Conservation (phyloP, 257 asterid species). For the Cordia subcordata region DNA sequence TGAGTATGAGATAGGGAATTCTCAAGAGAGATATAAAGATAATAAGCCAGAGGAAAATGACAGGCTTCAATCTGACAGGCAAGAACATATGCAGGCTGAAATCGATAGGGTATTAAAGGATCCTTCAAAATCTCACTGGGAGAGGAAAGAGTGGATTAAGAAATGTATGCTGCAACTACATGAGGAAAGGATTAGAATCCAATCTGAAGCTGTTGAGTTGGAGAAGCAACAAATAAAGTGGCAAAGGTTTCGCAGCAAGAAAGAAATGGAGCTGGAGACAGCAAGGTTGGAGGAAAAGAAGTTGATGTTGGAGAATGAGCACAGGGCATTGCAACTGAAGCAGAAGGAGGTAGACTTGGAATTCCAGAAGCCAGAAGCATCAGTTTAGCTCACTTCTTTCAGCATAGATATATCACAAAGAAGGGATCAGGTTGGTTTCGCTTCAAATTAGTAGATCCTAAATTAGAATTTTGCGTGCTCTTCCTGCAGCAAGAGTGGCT, state of each 20-base stretch:
- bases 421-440: too few species aligned
- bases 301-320: conserved; percentile 27
- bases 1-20: too few species aligned
- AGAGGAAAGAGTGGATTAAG: conserved; percentile 30
- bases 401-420: too few species aligned
- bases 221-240: conserved; percentile 29
- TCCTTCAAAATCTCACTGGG: conserved; percentile 25
- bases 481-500: too few species aligned
- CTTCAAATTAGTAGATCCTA: too few species aligned
- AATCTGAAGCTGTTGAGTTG: conserved; percentile 35
- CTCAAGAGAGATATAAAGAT: conserved; percentile 9
- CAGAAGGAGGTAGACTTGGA: conserved; percentile 18
- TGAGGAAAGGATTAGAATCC: conserved; percentile 31
- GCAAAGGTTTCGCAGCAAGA: conserved; percentile 32
- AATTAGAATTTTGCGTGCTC: too few species aligned
- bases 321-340: conserved; percentile 26
- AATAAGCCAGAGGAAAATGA: conserved; percentile 8
- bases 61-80: conserved; percentile 6
- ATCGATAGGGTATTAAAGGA: conserved; percentile 24
- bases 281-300: conserved; percentile 29
- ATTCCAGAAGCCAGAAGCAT: conserved; percentile 14
- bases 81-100: conserved; percentile 22
- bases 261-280: conserved; percentile 33
- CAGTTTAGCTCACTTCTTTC: too few species aligned
- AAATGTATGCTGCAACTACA: conserved; percentile 29